A percentile compares a stretch with the other conserved stretches of the same genome.
These are phyloP conservation scores for Boletellus dicymbophilus DNA, from an alignment of 1,284 basidiomycete genomes.

Conservation along the genomic window DNA sequence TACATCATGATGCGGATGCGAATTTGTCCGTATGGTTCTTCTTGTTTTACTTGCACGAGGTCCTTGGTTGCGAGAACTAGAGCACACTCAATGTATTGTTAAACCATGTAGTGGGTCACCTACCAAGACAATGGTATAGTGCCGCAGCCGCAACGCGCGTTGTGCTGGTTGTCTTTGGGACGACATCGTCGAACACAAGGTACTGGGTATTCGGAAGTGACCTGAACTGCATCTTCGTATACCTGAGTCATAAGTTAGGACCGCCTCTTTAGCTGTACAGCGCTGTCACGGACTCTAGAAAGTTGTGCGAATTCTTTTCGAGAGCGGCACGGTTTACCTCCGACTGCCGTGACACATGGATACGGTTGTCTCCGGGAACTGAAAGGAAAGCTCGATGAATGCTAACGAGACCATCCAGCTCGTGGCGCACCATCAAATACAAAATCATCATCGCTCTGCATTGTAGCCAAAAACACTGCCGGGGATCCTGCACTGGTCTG, in stretches of 20 bases:
- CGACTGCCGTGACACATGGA: conserved; percentile 50
- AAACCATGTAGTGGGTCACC: conserved; percentile 20
- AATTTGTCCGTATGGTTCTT: conserved; percentile 48
- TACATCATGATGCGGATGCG: conserved; percentile 37
- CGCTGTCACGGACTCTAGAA: conserved; percentile 60
- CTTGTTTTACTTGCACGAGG: conserved; percentile 54
- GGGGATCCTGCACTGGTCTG: conserved; percentile 49
- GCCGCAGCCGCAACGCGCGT: conserved; percentile 75
- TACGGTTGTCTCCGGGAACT: conserved; percentile 37
- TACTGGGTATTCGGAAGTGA: conserved; percentile 48
- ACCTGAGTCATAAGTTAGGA: conserved; percentile 44
- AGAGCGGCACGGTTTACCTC: conserved; percentile 58
- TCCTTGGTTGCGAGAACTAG: conserved; percentile 69
- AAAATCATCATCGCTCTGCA: conserved; percentile 60
- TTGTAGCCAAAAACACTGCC: conserved; percentile 38
- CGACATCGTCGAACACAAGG: conserved; percentile 65
- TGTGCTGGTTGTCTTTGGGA: conserved; percentile 64
- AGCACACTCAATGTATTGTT: background rate
- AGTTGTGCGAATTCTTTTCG: conserved; percentile 76
- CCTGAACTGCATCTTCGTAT: conserved; percentile 73
- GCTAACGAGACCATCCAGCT: background rate
- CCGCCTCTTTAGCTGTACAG: background rate
- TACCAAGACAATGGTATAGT: conserved; percentile 81
- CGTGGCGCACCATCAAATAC: conserved; percentile 54
- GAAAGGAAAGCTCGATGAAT: conserved; percentile 5